These are phyloP conservation scores for Cardiospermum halicacabum DNA, from an alignment of 345 rosid species.

Conservation along the genomic window DNA sequence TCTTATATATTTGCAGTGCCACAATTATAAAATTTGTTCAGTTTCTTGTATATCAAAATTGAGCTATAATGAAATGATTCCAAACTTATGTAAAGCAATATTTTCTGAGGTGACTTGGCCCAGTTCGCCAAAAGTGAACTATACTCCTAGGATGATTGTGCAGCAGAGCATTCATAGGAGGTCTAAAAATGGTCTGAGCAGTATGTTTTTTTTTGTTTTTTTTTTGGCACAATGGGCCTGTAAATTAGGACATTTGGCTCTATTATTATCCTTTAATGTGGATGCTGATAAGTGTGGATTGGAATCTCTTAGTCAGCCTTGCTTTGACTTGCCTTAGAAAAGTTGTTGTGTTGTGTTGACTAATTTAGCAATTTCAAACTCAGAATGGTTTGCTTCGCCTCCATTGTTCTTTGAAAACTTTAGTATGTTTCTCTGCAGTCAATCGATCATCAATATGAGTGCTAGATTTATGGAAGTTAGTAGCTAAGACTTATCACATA, in stretches of 20 bases:
- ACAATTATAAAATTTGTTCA: not conserved
- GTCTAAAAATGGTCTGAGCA: too few species aligned
- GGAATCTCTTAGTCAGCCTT: not conserved
- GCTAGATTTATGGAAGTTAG: not conserved
- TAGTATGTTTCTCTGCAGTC: too few species aligned
- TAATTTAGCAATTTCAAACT: not conserved
- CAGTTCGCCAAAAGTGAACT: conserved; percentile 1
- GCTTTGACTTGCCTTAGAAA: not conserved
- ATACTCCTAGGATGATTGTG: not conserved
- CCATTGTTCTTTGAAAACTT: not conserved
- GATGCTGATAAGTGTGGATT: not conserved
- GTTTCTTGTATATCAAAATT: not conserved
- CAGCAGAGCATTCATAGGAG: not conserved
- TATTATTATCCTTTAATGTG: not conserved
- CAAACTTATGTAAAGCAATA: not conserved
- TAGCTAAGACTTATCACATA: not conserved
- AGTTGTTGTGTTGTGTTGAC: not conserved
- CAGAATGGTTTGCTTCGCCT: not conserved
- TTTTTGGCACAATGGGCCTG: not conserved
- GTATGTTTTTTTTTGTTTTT: too few species aligned
- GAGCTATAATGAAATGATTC: not conserved
- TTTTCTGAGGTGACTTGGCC: not conserved
- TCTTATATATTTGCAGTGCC: not conserved
- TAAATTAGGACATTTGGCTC: not conserved
- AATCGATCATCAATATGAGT: not conserved